Evolutionary conservation across 1,284 basidiomycete genomes (phyloP), one percentile per base, ranked within the genome.

Genomic region (Bjerkandera adusta): DNA sequence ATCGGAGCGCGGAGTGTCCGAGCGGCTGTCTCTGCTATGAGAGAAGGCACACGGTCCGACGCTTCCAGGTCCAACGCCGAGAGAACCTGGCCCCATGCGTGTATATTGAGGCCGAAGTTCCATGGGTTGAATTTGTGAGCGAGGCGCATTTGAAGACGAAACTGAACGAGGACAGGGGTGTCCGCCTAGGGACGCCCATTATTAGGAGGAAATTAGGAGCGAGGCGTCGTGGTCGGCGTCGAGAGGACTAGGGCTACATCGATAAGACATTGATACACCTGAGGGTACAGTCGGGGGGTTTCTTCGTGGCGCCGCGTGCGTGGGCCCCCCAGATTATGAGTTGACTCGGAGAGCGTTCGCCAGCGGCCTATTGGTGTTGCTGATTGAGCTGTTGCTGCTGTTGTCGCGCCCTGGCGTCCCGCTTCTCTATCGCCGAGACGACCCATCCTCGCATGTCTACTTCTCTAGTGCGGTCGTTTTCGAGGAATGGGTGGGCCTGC

Each of bases 361-460:
- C 20, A 39, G n/a, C 12, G 22, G 15, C 18, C 25, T 35, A 13
- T 7, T 35, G 12, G 11, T 37, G 20, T 32, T 49, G 35, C 22
- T 34, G 30, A n/a, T 53, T 32, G 20, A 22, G 39, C 45, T 58
- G 48, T 29, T 50, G 47, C 27, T 52, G 51, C 36, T 61, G 59
- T 27, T 57, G 51, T 13, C 53, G 53, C 8, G 42, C 25, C 24
- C 57, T 57, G 10, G 49, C 39, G 3, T 61, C 53, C 22, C 63
- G 57, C 5, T 49, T 68, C 25, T 74, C 73, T 20, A 92, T 64
- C 2, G 89, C 87, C 8, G 65, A 66, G 12, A 68, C 69, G 8
- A 94, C 89, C 93, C 93, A 97, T 4, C 71, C 77, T 15, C 72
- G 73, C 89, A 94, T 92, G 63, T 95, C 86, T 4, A 93, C 89